Base-by-base conservation (phyloP, 768 basidiomycete species). In the Gelatoporia subvermispora region DNA sequence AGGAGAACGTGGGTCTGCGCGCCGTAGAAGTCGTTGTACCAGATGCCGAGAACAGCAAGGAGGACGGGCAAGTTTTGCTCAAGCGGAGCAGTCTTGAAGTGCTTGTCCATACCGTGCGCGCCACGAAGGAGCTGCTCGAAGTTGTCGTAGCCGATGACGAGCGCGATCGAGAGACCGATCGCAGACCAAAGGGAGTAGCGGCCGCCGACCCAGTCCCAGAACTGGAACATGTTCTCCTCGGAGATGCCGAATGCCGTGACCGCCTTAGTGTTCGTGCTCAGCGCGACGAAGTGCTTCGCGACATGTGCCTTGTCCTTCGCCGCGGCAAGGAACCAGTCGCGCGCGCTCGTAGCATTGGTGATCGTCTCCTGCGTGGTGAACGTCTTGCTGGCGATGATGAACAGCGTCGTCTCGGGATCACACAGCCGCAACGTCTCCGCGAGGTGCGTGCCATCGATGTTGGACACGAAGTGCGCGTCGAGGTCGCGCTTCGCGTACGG, bases 161-260 rank as follows among this genome's bases (percentile, higher is more conserved):
- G 73, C 35, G 90, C 88, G 68, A 99, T 98, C 39, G 90, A 89
- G 50, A 98, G 76, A 50, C 96, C 96, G 58, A 99, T 97, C 24
- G 96, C 95, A 53, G 91, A 93, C 95, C 96, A 98, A 55, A 99
- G 76, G 59, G 88, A 93, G 79, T 99, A 99, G 54, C 95, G 82
- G 22, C 96, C 96, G 53, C 96, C 96, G 54, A 99, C 96, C 96
- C 96, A 99, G 70, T 98, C 96, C 95, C 95, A 99, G 82, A 99
- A 98, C 65, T 88, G 84, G 82, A 99, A 99, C 94, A 99, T 99
- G 73, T 97, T 97, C 57, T 78, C 77, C 51, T 83, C 67, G 40
- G 85, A 75, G 62, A 99, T 99, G 36, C 96, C 96, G 62, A 99
- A 99, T 2, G 77, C 82, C 16, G 90, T 88, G 48, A 98, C 96